Conservation (phyloP, 768 basidiomycete species). For the Galerina marginata region DNA sequence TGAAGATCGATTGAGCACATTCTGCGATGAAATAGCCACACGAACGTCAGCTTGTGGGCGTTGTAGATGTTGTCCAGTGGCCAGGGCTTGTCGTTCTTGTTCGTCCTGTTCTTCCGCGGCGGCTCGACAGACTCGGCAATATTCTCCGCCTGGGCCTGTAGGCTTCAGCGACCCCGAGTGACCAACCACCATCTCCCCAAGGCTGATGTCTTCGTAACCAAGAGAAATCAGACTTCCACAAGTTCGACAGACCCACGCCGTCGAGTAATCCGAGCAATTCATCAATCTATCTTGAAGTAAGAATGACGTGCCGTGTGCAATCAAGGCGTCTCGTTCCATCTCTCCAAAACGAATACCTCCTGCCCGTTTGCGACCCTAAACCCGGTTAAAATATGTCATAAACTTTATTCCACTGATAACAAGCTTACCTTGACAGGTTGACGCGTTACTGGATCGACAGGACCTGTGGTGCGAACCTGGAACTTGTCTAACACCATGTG, state of each 20-base stretch:
- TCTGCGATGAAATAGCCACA: slow-evolving; percentile 69
- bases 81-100: slow-evolving; percentile 61
- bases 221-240: slow-evolving; percentile 96
- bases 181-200: slow-evolving; percentile 67
- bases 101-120: slow-evolving; percentile 68
- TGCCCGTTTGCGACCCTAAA: slow-evolving; percentile 93
- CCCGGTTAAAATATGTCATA: slow-evolving; percentile 5
- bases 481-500: slow-evolving; percentile 99
- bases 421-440: slow-evolving; percentile 91
- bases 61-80: slow-evolving; percentile 56
- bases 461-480: slow-evolving; percentile 98
- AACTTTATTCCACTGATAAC: not conserved
- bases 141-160: slow-evolving; percentile 85
- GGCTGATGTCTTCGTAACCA: slow-evolving; percentile 88
- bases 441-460: slow-evolving; percentile 92
- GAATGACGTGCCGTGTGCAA: slow-evolving; percentile 98
- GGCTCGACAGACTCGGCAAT: slow-evolving; percentile 91
- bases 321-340: slow-evolving; percentile 99
- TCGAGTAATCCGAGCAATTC: slow-evolving; percentile 99
- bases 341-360: slow-evolving; percentile 99
- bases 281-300: slow-evolving; percentile 97
- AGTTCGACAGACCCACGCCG: slow-evolving; percentile 96
- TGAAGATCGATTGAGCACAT: slow-evolving; percentile 61
- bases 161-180: slow-evolving; percentile 56
- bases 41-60: slow-evolving; percentile 56